Conservation (phyloP, 108 stramenopile species). For the Nitzschia sp. region DNA sequence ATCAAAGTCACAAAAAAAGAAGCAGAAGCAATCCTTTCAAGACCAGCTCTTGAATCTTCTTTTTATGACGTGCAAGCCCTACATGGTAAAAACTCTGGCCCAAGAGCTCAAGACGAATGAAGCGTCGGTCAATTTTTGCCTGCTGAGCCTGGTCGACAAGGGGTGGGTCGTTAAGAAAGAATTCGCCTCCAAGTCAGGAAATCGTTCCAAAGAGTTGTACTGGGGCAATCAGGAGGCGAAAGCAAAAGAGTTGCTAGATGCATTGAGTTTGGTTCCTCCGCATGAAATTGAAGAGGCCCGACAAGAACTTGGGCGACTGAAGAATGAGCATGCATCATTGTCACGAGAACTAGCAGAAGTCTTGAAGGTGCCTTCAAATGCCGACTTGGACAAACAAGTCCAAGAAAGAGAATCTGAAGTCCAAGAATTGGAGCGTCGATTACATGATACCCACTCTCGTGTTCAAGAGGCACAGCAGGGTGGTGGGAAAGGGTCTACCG, state of each 20-base stretch:
- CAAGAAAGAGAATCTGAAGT: conserved; percentile 36
- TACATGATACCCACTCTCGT: conserved; percentile 37
- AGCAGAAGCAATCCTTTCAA: conserved; percentile 72
- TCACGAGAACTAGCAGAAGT: conserved; percentile 43
- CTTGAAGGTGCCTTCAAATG: conserved; percentile 51
- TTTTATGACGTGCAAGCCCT: conserved; percentile 69
- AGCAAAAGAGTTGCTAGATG: conserved; percentile 37
- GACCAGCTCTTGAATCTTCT: conserved; percentile 69
- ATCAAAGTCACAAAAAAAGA: conserved; percentile 14
- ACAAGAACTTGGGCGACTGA: conserved; percentile 29
- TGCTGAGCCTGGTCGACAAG: conserved; percentile 75
- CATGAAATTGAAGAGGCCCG: conserved; percentile 40
- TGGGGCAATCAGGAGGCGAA: conserved; percentile 59
- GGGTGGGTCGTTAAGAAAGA: conserved; percentile 65
- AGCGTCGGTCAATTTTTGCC: conserved; percentile 57
- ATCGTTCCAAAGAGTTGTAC: conserved; percentile 62
- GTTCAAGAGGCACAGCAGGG: conserved; percentile 14
- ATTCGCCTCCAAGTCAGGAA: conserved; percentile 47
- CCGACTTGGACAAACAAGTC: conserved; percentile 49
- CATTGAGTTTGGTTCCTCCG: conserved; percentile 25
- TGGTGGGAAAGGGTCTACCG: neutral
- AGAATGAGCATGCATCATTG: conserved; percentile 23
- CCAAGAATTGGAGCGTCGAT: conserved; percentile 29
- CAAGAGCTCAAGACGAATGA: conserved; percentile 61
- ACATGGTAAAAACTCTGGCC: conserved; percentile 68